Evolutionary conservation across 768 basidiomycete species (phyloP).

Genomic region (Dioszegia hungarica): DNA sequence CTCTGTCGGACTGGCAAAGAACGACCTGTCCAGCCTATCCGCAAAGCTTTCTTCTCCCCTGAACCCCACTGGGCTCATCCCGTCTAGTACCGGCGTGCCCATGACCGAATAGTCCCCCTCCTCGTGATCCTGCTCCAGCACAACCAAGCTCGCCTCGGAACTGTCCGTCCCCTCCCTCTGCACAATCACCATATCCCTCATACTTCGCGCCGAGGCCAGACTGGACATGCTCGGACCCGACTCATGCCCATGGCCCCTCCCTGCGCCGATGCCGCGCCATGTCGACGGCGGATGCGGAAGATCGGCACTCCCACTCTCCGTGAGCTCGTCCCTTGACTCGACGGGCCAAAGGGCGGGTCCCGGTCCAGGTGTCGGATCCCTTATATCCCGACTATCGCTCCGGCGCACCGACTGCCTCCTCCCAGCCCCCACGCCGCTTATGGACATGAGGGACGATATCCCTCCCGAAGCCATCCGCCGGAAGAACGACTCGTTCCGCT

Average conservation of each 20-base stretch:
- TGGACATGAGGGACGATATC: conserved; percentile 44
- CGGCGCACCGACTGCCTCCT: conserved; percentile 50
- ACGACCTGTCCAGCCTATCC: not conserved
- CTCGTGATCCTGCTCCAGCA: not conserved
- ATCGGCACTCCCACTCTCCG: not conserved
- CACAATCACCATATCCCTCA: conserved; percentile 41
- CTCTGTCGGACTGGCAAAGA: conserved; percentile 5
- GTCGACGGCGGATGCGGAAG: conserved; percentile 20
- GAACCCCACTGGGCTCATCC: not conserved
- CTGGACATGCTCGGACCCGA: conserved; percentile 29
- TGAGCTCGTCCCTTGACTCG: conserved; percentile 49
- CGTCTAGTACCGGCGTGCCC: conserved; percentile 1
- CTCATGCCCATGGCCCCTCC: conserved; percentile 13
- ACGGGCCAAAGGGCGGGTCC: conserved; percentile 60
- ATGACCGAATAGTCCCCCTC: not conserved
- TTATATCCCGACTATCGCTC: conserved; percentile 54
- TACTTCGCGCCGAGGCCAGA: conserved; percentile 25
- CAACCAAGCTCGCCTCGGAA: not conserved
- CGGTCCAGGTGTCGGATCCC: conserved; percentile 65
- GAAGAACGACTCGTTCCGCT: conserved; percentile 52
- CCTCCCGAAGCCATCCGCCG: conserved; percentile 35
- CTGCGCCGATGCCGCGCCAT: too few relatives aligned
- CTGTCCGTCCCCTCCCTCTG: conserved; percentile 22
- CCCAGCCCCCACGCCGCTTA: conserved; percentile 52
- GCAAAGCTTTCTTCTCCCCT: not conserved